These are phyloP conservation scores for Lavandula angustifolia DNA, from an alignment of 257 asterid species.

Conservation along the genomic window DNA sequence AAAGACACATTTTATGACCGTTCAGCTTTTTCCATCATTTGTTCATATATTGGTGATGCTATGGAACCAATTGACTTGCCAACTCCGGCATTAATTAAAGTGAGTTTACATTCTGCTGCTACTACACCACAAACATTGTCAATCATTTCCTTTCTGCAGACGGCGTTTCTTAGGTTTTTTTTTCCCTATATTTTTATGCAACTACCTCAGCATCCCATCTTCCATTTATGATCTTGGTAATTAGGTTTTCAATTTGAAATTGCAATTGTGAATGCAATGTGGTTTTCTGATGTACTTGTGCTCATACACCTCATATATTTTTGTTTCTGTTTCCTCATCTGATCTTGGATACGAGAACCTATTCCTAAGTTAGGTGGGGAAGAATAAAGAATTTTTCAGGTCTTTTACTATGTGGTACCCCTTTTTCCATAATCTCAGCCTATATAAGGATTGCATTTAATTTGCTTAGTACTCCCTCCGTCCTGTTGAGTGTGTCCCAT, in stretches of 20 bases:
- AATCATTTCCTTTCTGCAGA: slow-evolving; percentile 14
- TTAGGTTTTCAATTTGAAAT: neutral
- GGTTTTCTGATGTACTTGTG: slow-evolving; percentile 16
- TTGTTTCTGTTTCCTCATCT: slow-evolving; percentile 18
- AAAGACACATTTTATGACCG: slow-evolving; percentile 96
- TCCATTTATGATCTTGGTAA: slow-evolving; percentile 17
- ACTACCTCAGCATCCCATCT: slow-evolving; percentile 10
- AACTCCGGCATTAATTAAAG: slow-evolving; percentile 84
- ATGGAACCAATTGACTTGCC: slow-evolving; percentile 93
- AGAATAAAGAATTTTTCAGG: neutral
- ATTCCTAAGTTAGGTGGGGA: neutral
- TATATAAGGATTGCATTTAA: no score
- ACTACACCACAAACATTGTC: neutral
- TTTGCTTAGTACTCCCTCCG: no score
- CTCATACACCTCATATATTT: neutral
- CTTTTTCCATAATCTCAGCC: neutral
- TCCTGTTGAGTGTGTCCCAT: no score
- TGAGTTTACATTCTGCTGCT: slow-evolving; percentile 35
- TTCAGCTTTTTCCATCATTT: slow-evolving; percentile 81
- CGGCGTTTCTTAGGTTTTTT: neutral
- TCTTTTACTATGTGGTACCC: slow-evolving; percentile 15
- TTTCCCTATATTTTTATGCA: neutral
- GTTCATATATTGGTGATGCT: slow-evolving; percentile 86
- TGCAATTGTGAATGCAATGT: slow-evolving; percentile 11
- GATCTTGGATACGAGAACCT: slow-evolving; percentile 1